These are phyloP conservation scores for Podila horticola DNA, from an alignment of 192 early-diverging fungal species.

Conservation along the genomic window DNA sequence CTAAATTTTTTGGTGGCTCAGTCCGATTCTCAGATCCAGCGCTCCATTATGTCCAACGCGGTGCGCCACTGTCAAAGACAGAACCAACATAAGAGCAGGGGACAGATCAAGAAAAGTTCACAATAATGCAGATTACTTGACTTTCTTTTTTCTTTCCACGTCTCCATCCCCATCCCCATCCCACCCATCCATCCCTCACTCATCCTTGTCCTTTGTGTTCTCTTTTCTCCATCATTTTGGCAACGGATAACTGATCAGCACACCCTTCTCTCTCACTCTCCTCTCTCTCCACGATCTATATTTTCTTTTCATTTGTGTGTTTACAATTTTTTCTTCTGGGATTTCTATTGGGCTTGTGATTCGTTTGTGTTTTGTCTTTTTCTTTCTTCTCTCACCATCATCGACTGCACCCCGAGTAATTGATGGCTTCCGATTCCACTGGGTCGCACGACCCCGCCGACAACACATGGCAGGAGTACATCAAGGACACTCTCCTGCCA, in stretches of 20 bases:
- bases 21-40: no score
- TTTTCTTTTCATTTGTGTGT: no score
- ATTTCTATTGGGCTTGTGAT: conserved; percentile 2
- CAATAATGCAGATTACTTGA: neutral
- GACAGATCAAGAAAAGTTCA: no score
- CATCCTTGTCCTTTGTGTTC: conserved; percentile 2
- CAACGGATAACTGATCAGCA: neutral
- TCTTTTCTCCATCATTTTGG: neutral
- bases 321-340: neutral
- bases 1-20: no score
- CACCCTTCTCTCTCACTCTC: neutral
- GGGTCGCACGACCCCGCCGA: conserved; percentile 53
- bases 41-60: no score
- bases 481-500: conserved; percentile 56
- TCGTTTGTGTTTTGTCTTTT: neutral
- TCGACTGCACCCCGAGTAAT: conserved; percentile 9
- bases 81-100: no score
- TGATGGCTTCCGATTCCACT: conserved; percentile 25
- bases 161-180: neutral
- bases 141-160: neutral
- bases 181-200: neutral
- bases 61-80: no score
- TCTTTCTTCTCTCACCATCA: neutral
- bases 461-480: conserved; percentile 67
- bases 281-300: neutral